These are phyloP conservation scores for Graphilbum sp. DNA, from an alignment of 2,329 filamentous ascomycete genomes.

Conservation along the genomic window DNA sequence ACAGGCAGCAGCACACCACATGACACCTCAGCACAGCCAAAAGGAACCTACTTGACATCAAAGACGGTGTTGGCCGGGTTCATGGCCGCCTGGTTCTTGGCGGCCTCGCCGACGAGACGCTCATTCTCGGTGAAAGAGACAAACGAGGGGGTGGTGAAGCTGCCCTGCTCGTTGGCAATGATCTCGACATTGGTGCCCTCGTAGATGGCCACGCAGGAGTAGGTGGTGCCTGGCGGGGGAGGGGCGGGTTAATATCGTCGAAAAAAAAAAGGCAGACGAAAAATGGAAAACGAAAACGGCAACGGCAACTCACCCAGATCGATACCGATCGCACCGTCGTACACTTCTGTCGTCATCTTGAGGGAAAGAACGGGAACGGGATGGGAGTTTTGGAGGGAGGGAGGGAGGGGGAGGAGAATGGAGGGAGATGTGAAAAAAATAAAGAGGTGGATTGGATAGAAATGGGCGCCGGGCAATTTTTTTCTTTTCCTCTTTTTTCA, in stretches of 20 bases:
- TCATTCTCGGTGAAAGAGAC: slow-evolving; percentile 98
- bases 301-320: slow-evolving; percentile 90
- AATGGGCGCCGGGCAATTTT: slow-evolving; percentile 1
- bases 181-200: slow-evolving; percentile 99
- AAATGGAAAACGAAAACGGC: too few species aligned
- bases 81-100: slow-evolving; percentile 99
- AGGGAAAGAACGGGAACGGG: background rate
- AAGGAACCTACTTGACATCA: slow-evolving; percentile 79
- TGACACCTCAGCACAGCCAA: background rate
- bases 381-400: background rate
- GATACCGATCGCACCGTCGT: slow-evolving; percentile 99
- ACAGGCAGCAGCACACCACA: background rate
- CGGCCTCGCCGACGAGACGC: slow-evolving; percentile 97
- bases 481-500: slow-evolving; percentile 2
- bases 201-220: slow-evolving; percentile 99
- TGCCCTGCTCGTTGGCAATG: slow-evolving; percentile 99
- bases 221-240: slow-evolving; percentile 66
- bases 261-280: too few species aligned
- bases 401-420: slow-evolving; percentile 1
- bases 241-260: too few species aligned
- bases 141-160: slow-evolving; percentile 96
- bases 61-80: slow-evolving; percentile 98
- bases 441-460: background rate
- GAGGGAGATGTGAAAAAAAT: slow-evolving; percentile 1
- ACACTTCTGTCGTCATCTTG: slow-evolving; percentile 93